Base-by-base conservation (phyloP, 148 eudicot species). In the Rhododendron simsii region DNA sequence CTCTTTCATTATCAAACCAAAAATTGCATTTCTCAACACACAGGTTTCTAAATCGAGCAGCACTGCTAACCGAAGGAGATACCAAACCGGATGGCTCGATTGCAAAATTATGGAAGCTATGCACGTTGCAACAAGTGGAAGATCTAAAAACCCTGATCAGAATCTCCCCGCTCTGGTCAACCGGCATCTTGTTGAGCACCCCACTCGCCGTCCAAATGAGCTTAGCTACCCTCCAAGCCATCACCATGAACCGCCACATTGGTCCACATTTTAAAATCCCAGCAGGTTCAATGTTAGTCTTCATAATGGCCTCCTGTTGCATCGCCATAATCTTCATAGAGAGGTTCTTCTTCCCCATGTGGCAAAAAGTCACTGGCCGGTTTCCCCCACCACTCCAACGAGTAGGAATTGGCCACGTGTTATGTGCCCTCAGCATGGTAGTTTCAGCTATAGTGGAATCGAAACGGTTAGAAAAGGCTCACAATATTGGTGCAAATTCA, bases 121-220 rank as follows among this genome's bases (percentile, higher is more conserved):
- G 92, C 85, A 87, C 89, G 6, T 88, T 91, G 21, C 86, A 86
- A 86, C 82, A 91, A 91, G 92, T 89, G 13, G 92, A 91, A 84
- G 91, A 89, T 13, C 86, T 91, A n/a, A 91, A 90, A 83, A 67
- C 84, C 65, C 30, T 95, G 14, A 88, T 95, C 63, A 93, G 84
- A 89, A 63, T 95, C 13, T 18, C 90, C 18, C 96, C 95, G 77
- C 51, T 94, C 16, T 95, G 95, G 95, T 89, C 93, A 33, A 84
- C 93, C 12, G 88, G 92, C 59, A 86, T 93, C 3, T 47, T 94
- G 37, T 61, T 93, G 74, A 55, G 91, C 89, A 89, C 93, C 37
- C 90, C 90, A 35, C 82, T 92, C 3, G 92, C 88, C n/a, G 89
- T 92, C 41, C 91, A 86, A 26, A 14, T 74, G 21, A 89, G 93